Percentiles rank a stretch among this genome's conserved stretches.
These are phyloP conservation scores for Aureobasidium sp. DNA, from an alignment of 2,329 filamentous ascomycete genomes.

Conservation along the genomic window DNA sequence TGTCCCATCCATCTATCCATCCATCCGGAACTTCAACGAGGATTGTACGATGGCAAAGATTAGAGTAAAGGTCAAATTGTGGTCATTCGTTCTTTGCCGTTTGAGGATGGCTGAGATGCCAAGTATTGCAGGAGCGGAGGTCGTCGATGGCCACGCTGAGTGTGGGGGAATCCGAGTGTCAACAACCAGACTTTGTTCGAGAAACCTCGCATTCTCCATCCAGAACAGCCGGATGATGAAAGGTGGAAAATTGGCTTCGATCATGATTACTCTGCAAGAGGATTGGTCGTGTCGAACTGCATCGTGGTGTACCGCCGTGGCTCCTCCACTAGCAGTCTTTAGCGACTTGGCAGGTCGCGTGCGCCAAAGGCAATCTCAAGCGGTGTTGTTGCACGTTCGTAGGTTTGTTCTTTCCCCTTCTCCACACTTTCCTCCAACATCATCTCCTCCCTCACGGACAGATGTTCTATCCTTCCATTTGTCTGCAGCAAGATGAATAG, in stretches of 20 bases:
- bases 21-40: background rate
- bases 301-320: background rate
- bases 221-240: background rate
- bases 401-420: background rate
- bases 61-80: background rate
- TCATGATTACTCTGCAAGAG: background rate
- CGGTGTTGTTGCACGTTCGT: background rate
- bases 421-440: conserved; percentile 10
- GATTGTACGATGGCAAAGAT: background rate
- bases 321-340: background rate
- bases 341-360: conserved; percentile 7
- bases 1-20: conserved; percentile 6
- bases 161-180: background rate
- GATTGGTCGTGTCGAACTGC: background rate
- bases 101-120: background rate
- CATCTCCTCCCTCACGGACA: background rate
- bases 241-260: background rate
- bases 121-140: background rate
- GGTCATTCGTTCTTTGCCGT: background rate
- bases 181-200: background rate
- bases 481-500: background rate
- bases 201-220: background rate
- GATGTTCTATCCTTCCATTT: background rate
- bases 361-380: background rate
- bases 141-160: background rate